Evolutionary conservation across 805 yeast species (phyloP), one percentile per base, ranked within the genome.

Genomic region (Lipomyces spencermartinsiae): DNA sequence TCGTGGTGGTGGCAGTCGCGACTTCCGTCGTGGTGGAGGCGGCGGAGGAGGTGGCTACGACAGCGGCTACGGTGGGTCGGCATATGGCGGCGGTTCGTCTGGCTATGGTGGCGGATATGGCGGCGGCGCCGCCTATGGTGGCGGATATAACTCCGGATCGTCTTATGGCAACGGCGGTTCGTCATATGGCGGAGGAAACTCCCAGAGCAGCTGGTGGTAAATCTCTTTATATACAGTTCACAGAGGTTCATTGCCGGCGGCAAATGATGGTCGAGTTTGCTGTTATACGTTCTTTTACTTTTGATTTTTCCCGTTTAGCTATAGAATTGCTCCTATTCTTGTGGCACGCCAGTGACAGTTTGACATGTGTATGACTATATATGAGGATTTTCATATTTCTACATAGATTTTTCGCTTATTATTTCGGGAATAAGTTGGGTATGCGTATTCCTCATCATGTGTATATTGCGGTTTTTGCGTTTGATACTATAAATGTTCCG

Each of bases 21-120:
- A 86, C 77, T 83, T 79, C 83, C 85, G 88, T 79, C 83, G 83
- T 71, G 79, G 78, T 69, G 78, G 79, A 69, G 78, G 79, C 66
- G 79, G 80, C 67, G 75, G 78, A 66, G 75, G 76, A 61, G 74
- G 78, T 63, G 67, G 71, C 61, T 69, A 70, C 53, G 76, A 76
- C 69, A 78, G 79, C 56, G 77, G 78, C 70, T 53, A 58, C 46
- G 68, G 71, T 31, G 65, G 69, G 19, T 64, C 71, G 94, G 82
- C 89, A 81, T 73, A 95, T 79, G 72, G 84, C 82, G 39, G 87
- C 61, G 70, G 71, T 53, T 76, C 76, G 69, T 78, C 79, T 58
- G 77, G 78, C 70, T 53, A 53, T 7, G 39, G 65, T 19, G 63
- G 63, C 51, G 63, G 63, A 29, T 53, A 25, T 16, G 58, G 63